Base-by-base conservation (phyloP, 2,329 filamentous ascomycete genomes). In the Alternaria arborescens region DNA sequence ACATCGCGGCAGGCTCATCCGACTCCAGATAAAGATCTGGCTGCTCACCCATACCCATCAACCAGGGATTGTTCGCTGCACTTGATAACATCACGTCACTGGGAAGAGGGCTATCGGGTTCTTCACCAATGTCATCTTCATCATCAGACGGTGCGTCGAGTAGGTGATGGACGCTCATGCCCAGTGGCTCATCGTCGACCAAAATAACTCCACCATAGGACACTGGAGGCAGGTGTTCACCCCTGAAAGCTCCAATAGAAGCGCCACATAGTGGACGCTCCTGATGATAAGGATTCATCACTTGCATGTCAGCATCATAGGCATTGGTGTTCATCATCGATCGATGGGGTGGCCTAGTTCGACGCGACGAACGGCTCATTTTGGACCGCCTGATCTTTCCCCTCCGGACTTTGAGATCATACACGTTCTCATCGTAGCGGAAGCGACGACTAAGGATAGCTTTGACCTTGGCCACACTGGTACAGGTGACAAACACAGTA, bases 91-190 rank as follows among this genome's bases (percentile, higher is more conserved):
- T 63, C 16, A 70, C 62, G 16, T 78, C 69, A 38, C 71, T 71
- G 30, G 69, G 67, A 43, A 66, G 63, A 8, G 69, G 68, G 51
- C 69, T 67, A 16, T 58, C 60, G 43, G 77, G 74, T 16, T 78
- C 77, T 10, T 80, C 81, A 14, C 77, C 77, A 28, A 73, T 75
- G 5, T 82, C 80, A 4, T 78, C 80, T 38, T 86, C 84, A 43
- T 86, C 84, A 44, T 82, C 78, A 59, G 85, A 86, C 11, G 86
- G 82, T 12, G 82, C 80, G 70, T 97, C 94, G 3, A 98, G 87
- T 88, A 98, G 94, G 77, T 98, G 94, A 73, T 98, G 94, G 0
- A 98, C 94, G 22, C 93, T 97, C 92, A 98, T 95, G 12, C 94
- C 94, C 71, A 93, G 95, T 0, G 92, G 88, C 76, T 91, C 89